Percentiles rank a stretch among this genome's conserved stretches.
These are phyloP conservation scores for Tricholoma terreum DNA, from an alignment of 768 basidiomycete species.

Conservation along the genomic window DNA sequence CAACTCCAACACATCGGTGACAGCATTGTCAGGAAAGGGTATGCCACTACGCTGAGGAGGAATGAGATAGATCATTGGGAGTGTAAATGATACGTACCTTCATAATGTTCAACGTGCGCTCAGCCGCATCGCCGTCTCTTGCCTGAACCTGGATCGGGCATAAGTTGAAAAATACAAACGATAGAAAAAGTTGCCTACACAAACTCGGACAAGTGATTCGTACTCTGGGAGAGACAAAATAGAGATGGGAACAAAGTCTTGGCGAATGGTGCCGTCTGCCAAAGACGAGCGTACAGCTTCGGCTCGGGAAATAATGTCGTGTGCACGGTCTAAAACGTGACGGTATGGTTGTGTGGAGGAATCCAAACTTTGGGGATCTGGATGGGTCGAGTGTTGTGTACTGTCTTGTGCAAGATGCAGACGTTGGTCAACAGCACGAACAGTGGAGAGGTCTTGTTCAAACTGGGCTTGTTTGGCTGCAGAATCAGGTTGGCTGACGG, in stretches of 20 bases:
- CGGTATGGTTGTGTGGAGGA: constrained; percentile 22
- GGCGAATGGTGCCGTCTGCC: constrained; percentile 9
- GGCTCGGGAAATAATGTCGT: constrained; percentile 33
- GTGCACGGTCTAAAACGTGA: constrained; percentile 33
- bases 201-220: constrained; percentile 49
- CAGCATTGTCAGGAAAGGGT: constrained; percentile 36
- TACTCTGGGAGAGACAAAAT: constrained; percentile 52
- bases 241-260: constrained; percentile 37
- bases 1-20: constrained; percentile 47
- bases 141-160: constrained; percentile 38
- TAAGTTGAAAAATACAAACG: constrained; percentile 2
- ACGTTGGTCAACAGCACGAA: constrained; percentile 35
- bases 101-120: constrained; percentile 53
- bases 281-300: constrained; percentile 25
- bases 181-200: constrained; percentile 33
- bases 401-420: constrained; percentile 16
- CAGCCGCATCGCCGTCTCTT: constrained; percentile 47
- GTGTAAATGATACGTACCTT: constrained; percentile 30
- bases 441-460: constrained; percentile 30
- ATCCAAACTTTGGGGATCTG: neutral
- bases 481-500: constrained; percentile 8
- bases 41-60: constrained; percentile 39
- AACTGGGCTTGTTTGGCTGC: constrained; percentile 17
- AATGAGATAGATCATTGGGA: neutral
- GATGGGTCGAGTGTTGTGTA: neutral